phyloP scores from a whole-genome alignment of 139 green algal genomes.

The Chlorella sorokiniana region DNA sequence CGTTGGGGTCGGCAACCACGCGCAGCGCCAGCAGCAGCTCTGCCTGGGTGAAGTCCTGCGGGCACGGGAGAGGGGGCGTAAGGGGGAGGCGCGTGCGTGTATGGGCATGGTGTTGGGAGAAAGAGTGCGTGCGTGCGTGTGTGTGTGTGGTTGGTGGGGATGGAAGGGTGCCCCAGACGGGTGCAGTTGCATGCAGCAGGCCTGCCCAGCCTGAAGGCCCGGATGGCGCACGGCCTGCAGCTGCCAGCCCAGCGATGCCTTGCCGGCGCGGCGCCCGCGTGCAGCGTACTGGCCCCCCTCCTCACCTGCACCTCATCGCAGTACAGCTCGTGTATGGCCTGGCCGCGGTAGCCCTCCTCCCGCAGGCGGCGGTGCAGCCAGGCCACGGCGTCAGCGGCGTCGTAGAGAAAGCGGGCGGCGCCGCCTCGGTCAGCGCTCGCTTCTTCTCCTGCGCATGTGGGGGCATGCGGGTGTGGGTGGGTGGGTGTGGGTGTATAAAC shows the following conservation, averaged over 20 bases:
- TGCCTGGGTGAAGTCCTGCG: conserved; percentile 79
- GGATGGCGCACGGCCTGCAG: too few relatives aligned
- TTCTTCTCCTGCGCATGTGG: conserved; percentile 20
- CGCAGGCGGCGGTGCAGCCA: not conserved
- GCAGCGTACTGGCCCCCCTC: too few relatives aligned
- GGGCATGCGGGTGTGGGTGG: too few relatives aligned
- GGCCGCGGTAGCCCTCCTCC: conserved; percentile 56
- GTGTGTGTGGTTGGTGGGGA: too few relatives aligned
- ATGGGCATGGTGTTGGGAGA: not conserved
- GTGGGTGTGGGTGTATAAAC: too few relatives aligned
- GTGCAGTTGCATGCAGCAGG: too few relatives aligned
- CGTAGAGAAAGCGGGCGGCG: conserved; percentile 44
- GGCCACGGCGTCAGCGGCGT: conserved; percentile 66
- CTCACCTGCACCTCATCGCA: conserved; percentile 76
- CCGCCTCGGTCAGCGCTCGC: not conserved
- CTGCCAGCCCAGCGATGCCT: too few relatives aligned
- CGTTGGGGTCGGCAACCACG: conserved; percentile 51
- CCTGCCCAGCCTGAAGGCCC: too few relatives aligned
- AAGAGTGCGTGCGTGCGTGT: too few relatives aligned
- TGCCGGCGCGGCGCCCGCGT: too few relatives aligned
- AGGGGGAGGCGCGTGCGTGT: not conserved
- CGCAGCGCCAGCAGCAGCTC: conserved; percentile 78
- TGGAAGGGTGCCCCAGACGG: too few relatives aligned
- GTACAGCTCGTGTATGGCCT: conserved; percentile 69
- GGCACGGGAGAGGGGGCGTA: not conserved